These are phyloP conservation scores for Fusarium algeriense DNA, from an alignment of 2,329 filamentous ascomycete genomes.

Conservation along the genomic window DNA sequence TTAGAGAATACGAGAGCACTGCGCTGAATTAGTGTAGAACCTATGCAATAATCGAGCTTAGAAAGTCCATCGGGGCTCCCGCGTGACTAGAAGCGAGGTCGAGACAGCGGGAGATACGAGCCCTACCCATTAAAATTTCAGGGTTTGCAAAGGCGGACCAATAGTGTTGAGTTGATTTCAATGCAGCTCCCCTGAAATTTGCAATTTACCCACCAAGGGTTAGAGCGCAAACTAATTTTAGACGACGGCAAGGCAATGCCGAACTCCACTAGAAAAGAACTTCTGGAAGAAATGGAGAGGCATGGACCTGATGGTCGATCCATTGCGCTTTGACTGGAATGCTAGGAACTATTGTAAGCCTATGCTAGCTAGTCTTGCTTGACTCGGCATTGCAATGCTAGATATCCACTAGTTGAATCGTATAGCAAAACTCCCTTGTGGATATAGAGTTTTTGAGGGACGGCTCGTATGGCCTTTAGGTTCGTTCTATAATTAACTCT, in stretches of 20 bases:
- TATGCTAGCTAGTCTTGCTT: neutral
- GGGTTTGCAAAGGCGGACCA: neutral
- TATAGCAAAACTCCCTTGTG: neutral
- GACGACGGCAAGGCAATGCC: constrained; percentile 8
- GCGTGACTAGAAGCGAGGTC: neutral
- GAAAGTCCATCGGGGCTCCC: neutral
- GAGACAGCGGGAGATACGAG: neutral
- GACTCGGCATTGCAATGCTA: neutral
- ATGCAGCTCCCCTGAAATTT: constrained; percentile 3
- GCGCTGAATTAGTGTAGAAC: neutral
- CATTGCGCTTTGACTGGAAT: neutral
- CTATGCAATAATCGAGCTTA: neutral
- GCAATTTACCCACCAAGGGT: neutral
- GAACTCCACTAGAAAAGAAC: neutral
- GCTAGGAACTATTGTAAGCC: neutral
- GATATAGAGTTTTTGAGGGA: neutral
- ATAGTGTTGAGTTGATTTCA: neutral
- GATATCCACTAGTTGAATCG: no score
- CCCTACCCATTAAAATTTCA: neutral
- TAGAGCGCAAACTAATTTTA: constrained; percentile 18
- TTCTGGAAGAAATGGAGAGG: neutral
- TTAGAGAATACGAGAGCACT: constrained; percentile 9
- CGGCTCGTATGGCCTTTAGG: neutral
- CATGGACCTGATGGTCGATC: neutral
- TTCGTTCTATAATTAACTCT: neutral